These are phyloP conservation scores for Senecio squalidus DNA, from an alignment of 140 eudicot genomes.

Conservation along the genomic window DNA sequence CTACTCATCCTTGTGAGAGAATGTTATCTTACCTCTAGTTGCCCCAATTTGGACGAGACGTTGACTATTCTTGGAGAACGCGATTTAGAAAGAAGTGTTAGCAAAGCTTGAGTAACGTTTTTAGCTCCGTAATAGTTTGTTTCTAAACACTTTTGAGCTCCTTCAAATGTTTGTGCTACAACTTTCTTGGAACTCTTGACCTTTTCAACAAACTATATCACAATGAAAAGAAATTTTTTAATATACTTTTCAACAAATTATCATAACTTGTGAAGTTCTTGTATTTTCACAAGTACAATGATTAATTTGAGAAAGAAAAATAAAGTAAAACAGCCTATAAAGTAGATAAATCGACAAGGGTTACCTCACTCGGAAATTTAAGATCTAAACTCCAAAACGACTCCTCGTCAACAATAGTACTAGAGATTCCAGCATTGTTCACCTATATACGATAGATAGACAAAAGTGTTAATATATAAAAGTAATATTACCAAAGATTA, in stretches of 20 bases:
- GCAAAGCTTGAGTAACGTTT: slow-evolving; percentile 28
- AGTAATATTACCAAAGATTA: too few species aligned
- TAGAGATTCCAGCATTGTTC: slow-evolving; percentile 26
- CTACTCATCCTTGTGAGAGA: background rate
- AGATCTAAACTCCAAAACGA: slow-evolving; percentile 16
- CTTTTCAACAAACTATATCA: slow-evolving; percentile 3
- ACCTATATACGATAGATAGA: slow-evolving; percentile 12
- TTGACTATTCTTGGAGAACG: slow-evolving; percentile 29
- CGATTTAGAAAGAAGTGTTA: slow-evolving; percentile 25
- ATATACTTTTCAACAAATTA: background rate
- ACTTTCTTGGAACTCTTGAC: slow-evolving; percentile 5
- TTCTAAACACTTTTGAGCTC: slow-evolving; percentile 26
- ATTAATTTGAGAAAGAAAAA: background rate
- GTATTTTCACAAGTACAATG: background rate
- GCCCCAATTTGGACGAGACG: slow-evolving; percentile 20
- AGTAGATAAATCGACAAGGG: too few species aligned
- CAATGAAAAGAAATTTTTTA: background rate
- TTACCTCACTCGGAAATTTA: slow-evolving; percentile 22
- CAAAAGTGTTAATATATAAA: too few species aligned
- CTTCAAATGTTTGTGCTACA: slow-evolving; percentile 23
- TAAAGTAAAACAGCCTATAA: too few species aligned
- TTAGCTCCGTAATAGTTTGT: slow-evolving; percentile 31
- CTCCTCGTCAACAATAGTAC: slow-evolving; percentile 21
- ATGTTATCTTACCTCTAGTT: slow-evolving; percentile 9
- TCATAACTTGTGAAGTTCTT: background rate